Base-by-base conservation (phyloP, 2,329 filamentous ascomycete species). In the Mycosphaerelloides madeirae region DNA sequence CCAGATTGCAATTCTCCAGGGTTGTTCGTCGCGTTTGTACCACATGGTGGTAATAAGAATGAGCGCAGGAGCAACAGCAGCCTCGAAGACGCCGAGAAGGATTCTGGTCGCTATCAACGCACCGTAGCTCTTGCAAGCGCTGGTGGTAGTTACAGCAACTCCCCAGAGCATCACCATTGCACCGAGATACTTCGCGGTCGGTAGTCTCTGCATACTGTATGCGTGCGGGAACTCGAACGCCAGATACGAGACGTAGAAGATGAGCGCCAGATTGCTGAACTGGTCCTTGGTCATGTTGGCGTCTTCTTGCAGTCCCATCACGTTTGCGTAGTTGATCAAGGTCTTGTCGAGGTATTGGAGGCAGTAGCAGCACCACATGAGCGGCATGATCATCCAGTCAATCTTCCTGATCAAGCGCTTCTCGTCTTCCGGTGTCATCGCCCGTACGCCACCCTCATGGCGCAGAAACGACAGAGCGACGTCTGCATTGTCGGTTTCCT, bases 1-100 rank as follows among this genome's bases (percentile, higher is more conserved):
- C 81, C 81, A 85, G n/a, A 75, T 74, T 0, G 79, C 79, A 3
- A 83, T 74, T 0, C 82, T 72, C 19, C 81, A 61, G 0, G 81
- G 79, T 60, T 85, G 81, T 55, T 85, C 80, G 22, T 51, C 20
- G 22, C 53, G 46, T 34, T 59, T 61, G 49, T 63, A 64, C 57
- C 58, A 62, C 67, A 76, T 76, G 3, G 69, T 68, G 0, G 76
- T 78, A 43, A 79, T 72, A 12, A 79, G 66, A 31, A 78, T 75
- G 41, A 80, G 68, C 15, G 71, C 71, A 0, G 77, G 77, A 1
- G 74, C 72, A 8, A 80, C 71, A 6, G 71, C 73, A 11, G 72
- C 67, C 56, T 80, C 78, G 45, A 78, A 77, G 33, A 69, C 69
- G 12, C 77, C 77, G 0, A 79, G 64, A 0, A 80, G 57, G 11